Base-by-base conservation (phyloP, 106 monocot species). In the Chionographis japonica region DNA sequence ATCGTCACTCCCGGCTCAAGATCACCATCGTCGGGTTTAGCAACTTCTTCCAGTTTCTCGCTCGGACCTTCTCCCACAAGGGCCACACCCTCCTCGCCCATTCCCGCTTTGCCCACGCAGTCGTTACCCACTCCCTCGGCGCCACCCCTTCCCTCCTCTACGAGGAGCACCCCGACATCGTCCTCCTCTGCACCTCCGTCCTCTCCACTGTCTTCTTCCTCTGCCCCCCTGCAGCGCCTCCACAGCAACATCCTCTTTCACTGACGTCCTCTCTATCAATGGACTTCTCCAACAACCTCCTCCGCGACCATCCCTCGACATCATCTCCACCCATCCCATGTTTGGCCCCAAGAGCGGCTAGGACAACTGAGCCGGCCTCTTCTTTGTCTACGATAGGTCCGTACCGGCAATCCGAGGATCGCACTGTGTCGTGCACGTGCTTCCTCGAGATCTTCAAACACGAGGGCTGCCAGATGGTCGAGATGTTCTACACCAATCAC, bases 251-350 rank as follows among this genome's bases (percentile, higher is more conserved):
- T 85, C 27, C 85, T 90, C n/a, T 51, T 85, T 90, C 50, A 79
- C 67, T 42, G 89, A 90, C 58, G 82, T 85, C 35, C 80, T 90
- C 15, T 85, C 89, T 60, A 85, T 90, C 49, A 46, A 90, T 85
- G 52, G 89, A 90, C 49, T 90, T 83, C 77, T 85, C 89, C 0
- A 69, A 58, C 13, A 75, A 68, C 18, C 46, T 90, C 37, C 53
- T 83, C 8, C 73, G 69, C 11, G 40, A 54, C 9, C 72, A 85
- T 6, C 89, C 89, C 6, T 37, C 55, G 90, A 90, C 72, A 69
- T 90, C 50, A 56, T 90, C 54, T 90, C 85, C 75, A 90, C 85
- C 50, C 90, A 90, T 68, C 90, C 90, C 12, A 90, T 90, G 90
- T 90, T 90, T 60, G 85, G 90, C 16, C 90, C 90, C 4, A 85